Conservation (phyloP, 2,329 filamentous ascomycete species). For the Beauveria sp. region DNA sequence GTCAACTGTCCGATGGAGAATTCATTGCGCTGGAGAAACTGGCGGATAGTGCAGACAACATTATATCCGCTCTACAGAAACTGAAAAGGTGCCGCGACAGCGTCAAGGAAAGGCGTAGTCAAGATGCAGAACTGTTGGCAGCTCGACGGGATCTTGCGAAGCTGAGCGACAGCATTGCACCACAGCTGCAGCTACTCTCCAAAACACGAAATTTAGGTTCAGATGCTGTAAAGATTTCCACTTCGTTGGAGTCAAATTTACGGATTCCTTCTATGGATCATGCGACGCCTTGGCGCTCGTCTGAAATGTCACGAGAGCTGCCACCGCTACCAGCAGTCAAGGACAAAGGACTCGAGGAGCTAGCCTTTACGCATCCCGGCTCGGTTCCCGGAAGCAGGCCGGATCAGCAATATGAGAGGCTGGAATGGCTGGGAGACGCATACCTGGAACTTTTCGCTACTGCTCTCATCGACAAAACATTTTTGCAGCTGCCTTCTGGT, state of each 20-base stretch:
- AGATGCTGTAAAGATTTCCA: not conserved
- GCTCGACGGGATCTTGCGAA: not conserved
- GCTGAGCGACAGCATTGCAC: not conserved
- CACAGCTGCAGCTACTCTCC: not conserved
- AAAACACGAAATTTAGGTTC: not conserved
- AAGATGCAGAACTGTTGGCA: not conserved
- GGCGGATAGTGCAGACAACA: constrained; percentile 26
- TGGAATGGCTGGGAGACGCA: constrained; percentile 86
- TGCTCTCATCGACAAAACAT: constrained; percentile 66
- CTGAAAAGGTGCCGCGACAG: constrained; percentile 20
- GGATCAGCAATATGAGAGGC: constrained; percentile 58
- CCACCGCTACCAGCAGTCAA: constrained; percentile 56
- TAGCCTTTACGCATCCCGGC: constrained; percentile 61
- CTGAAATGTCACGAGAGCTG: constrained; percentile 38
- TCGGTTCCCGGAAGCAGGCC: constrained; percentile 41
- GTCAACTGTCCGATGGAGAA: not conserved
- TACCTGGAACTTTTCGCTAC: constrained; percentile 74
- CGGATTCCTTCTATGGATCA: constrained; percentile 7
- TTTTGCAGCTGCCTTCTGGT: constrained; percentile 57
- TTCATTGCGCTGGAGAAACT: constrained; percentile 20
- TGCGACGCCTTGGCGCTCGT: constrained; percentile 35
- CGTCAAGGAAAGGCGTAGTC: not conserved
- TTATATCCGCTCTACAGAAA: constrained; percentile 31
- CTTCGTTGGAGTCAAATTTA: not conserved
- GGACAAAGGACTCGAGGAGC: constrained; percentile 50